These are phyloP conservation scores for Naganishia cerealis DNA, from an alignment of 1,284 basidiomycete species.

Conservation along the genomic window DNA sequence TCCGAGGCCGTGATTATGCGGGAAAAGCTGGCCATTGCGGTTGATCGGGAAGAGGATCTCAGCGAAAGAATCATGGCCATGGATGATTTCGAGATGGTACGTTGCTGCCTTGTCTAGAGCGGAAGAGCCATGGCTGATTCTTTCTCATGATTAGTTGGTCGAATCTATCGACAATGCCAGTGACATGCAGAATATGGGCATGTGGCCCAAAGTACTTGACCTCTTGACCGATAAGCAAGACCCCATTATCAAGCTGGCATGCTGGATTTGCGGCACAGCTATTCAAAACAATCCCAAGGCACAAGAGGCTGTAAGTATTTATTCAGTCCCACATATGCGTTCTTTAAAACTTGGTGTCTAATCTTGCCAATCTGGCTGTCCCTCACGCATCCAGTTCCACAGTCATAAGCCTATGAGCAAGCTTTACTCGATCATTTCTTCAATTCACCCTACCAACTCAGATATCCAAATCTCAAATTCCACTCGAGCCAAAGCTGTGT, in stretches of 20 bases:
- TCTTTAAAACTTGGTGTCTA: slow-evolving; percentile 5
- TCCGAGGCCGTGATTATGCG: slow-evolving; percentile 83
- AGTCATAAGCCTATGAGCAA: slow-evolving; percentile 60
- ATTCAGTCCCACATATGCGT: background rate
- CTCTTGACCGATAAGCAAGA: slow-evolving; percentile 65
- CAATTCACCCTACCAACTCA: slow-evolving; percentile 56
- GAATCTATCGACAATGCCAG: slow-evolving; percentile 96
- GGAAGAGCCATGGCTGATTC: background rate
- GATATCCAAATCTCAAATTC: slow-evolving; percentile 46
- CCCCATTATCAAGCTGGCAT: slow-evolving; percentile 68
- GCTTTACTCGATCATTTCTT: slow-evolving; percentile 66
- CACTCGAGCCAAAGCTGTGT: slow-evolving; percentile 78
- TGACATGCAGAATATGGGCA: slow-evolving; percentile 75
- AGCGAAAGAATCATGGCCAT: slow-evolving; percentile 74
- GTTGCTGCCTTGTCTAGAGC: slow-evolving; percentile 35
- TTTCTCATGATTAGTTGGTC: slow-evolving; percentile 63
- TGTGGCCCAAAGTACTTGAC: slow-evolving; percentile 79
- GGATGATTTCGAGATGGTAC: slow-evolving; percentile 93
- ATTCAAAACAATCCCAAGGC: slow-evolving; percentile 92
- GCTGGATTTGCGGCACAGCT: slow-evolving; percentile 93
- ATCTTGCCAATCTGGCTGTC: slow-evolving; percentile 8
- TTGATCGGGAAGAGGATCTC: slow-evolving; percentile 64
- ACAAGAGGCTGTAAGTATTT: slow-evolving; percentile 70
- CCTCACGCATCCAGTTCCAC: slow-evolving; percentile 63
- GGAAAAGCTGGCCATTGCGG: slow-evolving; percentile 72